phyloP scores from a whole-genome alignment of 2,329 filamentous ascomycete genomes.

The Cladosporium sp. region DNA sequence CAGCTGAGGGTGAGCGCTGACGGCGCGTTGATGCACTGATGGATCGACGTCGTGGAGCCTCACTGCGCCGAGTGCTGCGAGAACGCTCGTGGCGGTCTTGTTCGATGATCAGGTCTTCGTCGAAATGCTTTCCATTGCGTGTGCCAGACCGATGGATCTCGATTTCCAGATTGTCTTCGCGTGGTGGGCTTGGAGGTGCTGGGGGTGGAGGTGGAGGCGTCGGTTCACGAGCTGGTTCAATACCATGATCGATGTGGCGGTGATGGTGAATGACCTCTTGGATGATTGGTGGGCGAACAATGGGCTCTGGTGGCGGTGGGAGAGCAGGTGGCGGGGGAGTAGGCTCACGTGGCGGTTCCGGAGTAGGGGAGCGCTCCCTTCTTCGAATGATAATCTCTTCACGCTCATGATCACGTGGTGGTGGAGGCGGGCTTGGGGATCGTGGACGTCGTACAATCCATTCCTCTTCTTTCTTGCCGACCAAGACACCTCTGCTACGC shows the following conservation, averaged over 20 bases:
- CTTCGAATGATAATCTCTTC: slow-evolving; percentile 46
- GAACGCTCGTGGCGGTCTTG: slow-evolving; percentile 31
- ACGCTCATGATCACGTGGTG: slow-evolving; percentile 31
- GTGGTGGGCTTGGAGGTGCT: slow-evolving; percentile 46
- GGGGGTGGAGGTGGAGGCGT: slow-evolving; percentile 37
- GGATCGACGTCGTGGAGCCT: slow-evolving; percentile 22
- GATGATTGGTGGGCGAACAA: slow-evolving; percentile 74
- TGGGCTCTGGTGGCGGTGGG: slow-evolving; percentile 54
- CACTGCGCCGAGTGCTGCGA: slow-evolving; percentile 39
- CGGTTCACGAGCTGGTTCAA: slow-evolving; percentile 44
- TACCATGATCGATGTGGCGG: slow-evolving; percentile 74
- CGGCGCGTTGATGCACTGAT: slow-evolving; percentile 26
- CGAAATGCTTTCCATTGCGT: slow-evolving; percentile 45
- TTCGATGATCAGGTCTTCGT: slow-evolving; percentile 65
- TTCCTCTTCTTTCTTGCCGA: slow-evolving; percentile 32
- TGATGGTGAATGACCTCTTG: slow-evolving; percentile 88
- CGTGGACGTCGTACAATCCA: slow-evolving; percentile 34
- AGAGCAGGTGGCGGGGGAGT: slow-evolving; percentile 37
- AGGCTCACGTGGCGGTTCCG: slow-evolving; percentile 28
- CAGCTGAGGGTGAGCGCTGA: slow-evolving; percentile 32
- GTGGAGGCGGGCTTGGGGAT: slow-evolving; percentile 30
- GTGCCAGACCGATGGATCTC: slow-evolving; percentile 49
- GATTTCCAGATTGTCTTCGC: slow-evolving; percentile 52
- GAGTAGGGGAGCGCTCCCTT: slow-evolving; percentile 34
- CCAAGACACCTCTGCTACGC: slow-evolving; percentile 31